Evolutionary conservation across 176 grass and related monocot genomes (phyloP).

Genomic region (Cenchrus fungigraminus): DNA sequence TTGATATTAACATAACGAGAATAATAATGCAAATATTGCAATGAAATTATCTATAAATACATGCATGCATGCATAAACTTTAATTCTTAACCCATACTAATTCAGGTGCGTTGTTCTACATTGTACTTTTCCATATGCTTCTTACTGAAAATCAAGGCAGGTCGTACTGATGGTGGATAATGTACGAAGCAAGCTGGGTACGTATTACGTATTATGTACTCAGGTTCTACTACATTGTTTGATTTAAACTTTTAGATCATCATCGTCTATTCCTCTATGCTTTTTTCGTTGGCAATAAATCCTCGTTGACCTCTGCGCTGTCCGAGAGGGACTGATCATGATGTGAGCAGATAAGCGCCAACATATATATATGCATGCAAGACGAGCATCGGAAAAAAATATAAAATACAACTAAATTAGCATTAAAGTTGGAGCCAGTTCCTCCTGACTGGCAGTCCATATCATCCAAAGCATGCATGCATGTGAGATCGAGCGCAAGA

Average conservation of each 20-base stretch:
- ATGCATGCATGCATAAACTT: not conserved
- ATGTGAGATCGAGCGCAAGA: not conserved
- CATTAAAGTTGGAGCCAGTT: constrained; percentile 10
- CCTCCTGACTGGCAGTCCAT: not conserved
- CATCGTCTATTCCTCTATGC: not conserved
- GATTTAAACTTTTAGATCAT: not conserved
- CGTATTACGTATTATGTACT: too few relatives aligned
- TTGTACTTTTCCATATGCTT: not conserved
- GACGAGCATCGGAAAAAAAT: not conserved
- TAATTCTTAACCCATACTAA: not conserved
- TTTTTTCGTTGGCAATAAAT: not conserved
- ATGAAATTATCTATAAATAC: not conserved
- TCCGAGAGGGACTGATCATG: not conserved
- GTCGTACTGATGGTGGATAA: not conserved
- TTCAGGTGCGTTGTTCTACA: not conserved
- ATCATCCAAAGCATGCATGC: not conserved
- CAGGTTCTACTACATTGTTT: too few relatives aligned
- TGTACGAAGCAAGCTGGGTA: too few relatives aligned
- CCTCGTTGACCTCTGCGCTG: not conserved
- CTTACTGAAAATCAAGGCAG: not conserved
- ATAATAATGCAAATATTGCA: not conserved
- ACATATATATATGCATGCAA: not conserved
- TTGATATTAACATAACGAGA: not conserved
- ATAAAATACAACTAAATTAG: not conserved
- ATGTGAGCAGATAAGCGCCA: not conserved